Evolutionary conservation across 768 basidiomycete genomes (phyloP), one percentile per base, ranked within the genome.

Genomic region (Mycena alexandri): DNA sequence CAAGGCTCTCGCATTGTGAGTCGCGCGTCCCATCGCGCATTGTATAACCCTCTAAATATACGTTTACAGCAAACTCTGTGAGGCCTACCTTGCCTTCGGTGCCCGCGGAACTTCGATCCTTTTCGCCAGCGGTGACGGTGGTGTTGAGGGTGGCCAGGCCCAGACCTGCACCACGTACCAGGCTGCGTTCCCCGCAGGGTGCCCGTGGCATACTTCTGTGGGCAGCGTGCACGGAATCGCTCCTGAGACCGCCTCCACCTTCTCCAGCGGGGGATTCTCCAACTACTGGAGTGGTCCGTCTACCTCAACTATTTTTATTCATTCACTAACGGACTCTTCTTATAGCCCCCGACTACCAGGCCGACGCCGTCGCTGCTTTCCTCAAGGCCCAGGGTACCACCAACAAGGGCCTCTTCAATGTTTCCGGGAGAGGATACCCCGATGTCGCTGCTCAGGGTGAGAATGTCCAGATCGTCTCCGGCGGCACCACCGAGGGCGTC

Each of bases 41-140:
- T 42, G 29, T 6, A 29, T 21, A 8, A 12, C 36, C 47, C 48
- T 50, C 44, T 29, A 22, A 36, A 29, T 46, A 48, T 48, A 5
- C 6, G 0, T 13, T 6, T 16, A 16, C 42, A 69, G 60, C 50
- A 70, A 70, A 60, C 65, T 70, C 33, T 66, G 69, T 38, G 25
- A 47, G 10, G 79, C 75, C 13, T 84, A 87, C 48, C 83, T 81
- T 0, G 74, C 77, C 43, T 80, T 87, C 34, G 85, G 86, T 24
- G 81, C 79, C 9, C 83, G 86, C 2, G 87, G 86, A 5, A 74
- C 82, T 17, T 83, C 84, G 3, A 13, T 87, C 17, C 66, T 82
- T n/a, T 85, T 86, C 75, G 74, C 79, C 25, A 29, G 22, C 21
- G 85, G 87, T 17, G 85, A 87, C 47, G 67, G 69, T 1, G 87